These are phyloP conservation scores for Pseudopithomyces chartarum DNA, from an alignment of 2,329 filamentous ascomycete species.

Conservation along the genomic window DNA sequence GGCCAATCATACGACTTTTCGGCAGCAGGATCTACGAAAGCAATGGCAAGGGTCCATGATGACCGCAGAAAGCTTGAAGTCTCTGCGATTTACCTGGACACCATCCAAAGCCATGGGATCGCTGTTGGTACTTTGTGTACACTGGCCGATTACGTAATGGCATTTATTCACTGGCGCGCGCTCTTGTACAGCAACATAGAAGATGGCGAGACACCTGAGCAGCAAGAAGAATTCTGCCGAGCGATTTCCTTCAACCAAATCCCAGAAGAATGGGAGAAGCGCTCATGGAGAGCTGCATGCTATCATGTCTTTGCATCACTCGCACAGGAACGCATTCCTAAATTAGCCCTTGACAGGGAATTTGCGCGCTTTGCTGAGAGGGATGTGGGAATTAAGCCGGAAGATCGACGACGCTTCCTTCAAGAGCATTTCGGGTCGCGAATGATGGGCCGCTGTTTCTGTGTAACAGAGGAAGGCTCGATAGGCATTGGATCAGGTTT, in stretches of 20 bases:
- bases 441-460: slow-evolving; percentile 30
- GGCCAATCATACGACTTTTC: slow-evolving; percentile 22
- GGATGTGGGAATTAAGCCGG: slow-evolving; percentile 2
- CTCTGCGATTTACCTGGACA: slow-evolving; percentile 36
- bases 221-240: slow-evolving; percentile 35
- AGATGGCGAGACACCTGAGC: background rate
- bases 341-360: slow-evolving; percentile 17
- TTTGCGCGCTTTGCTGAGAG: slow-evolving; percentile 11
- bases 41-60: slow-evolving; percentile 25
- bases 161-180: slow-evolving; percentile 44
- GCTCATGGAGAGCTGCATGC: slow-evolving; percentile 9
- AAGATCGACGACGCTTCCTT: slow-evolving; percentile 18
- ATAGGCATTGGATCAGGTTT: slow-evolving; percentile 43
- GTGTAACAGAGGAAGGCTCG: slow-evolving; percentile 18
- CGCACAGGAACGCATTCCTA: slow-evolving; percentile 17
- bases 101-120: slow-evolving; percentile 28
- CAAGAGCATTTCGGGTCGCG: slow-evolving; percentile 18
- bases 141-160: slow-evolving; percentile 41
- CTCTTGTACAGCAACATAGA: slow-evolving; percentile 22
- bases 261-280: slow-evolving; percentile 12
- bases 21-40: slow-evolving; percentile 16
- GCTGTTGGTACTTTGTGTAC: slow-evolving; percentile 35
- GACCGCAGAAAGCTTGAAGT: slow-evolving; percentile 36
- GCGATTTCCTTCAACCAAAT: slow-evolving; percentile 36
- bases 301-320: slow-evolving; percentile 25